phyloP scores from a whole-genome alignment of 768 basidiomycete species.

The Vararia minispora region DNA sequence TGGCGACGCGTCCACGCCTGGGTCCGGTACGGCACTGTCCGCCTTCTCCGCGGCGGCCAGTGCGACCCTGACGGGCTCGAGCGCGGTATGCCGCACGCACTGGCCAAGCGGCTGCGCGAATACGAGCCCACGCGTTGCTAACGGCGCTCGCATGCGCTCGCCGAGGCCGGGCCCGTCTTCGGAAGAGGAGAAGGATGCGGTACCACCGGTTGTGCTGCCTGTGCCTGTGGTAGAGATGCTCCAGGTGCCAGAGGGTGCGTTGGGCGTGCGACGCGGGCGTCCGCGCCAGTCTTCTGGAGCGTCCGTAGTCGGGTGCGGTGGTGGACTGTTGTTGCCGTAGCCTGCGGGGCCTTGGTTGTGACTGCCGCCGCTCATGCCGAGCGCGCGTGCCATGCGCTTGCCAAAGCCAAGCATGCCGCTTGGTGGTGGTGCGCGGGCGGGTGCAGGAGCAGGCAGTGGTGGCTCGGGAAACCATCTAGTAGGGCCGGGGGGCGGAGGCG shows the following conservation, averaged over 20 bases:
- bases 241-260: conserved; percentile 49
- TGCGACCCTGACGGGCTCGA: conserved; percentile 18
- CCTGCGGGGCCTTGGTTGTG: no score
- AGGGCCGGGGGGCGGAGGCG: conserved; percentile 10
- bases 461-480: conserved; percentile 19
- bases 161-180: conserved; percentile 41
- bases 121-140: conserved; percentile 39
- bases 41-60: conserved; percentile 6
- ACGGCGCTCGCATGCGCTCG: conserved; percentile 41
- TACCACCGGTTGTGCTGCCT: no score
- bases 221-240: conserved; percentile 39
- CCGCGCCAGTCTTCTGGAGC: no score
- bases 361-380: conserved; percentile 7
- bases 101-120: conserved; percentile 51
- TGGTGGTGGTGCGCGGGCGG: conserved; percentile 12
- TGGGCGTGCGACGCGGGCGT: conserved; percentile 36
- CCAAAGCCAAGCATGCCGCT: conserved; percentile 27
- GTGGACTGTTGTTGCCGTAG: conserved; percentile 7
- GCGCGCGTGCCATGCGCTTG: conserved; percentile 40
- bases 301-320: no score
- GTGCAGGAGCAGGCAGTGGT: conserved; percentile 21
- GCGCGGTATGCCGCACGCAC: conserved; percentile 47
- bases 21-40: conserved; percentile 3
- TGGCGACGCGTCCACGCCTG: no score
- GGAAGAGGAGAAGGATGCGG: conserved; percentile 23